Percentiles rank a stretch among this genome's conserved stretches.
Conservation (phyloP, 1,139 yeast genomes). For the Dujonia santamariae region DNA sequence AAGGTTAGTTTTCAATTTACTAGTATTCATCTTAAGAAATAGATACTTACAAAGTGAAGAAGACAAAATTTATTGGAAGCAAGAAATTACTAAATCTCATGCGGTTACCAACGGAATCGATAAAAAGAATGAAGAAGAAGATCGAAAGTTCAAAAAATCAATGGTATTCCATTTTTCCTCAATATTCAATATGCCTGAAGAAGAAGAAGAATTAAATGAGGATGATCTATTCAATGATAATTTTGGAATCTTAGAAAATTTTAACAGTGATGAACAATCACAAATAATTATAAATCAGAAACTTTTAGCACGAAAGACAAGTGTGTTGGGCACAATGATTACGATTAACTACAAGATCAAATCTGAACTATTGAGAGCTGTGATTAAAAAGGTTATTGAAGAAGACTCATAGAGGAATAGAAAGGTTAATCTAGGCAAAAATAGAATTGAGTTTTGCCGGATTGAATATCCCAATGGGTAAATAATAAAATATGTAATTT, state of each 20-base stretch:
- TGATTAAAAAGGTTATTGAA: background rate
- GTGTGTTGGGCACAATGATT: conserved; percentile 1
- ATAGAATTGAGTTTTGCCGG: too few species aligned
- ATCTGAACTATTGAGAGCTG: background rate
- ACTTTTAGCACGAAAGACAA: too few species aligned
- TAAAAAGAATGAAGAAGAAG: background rate
- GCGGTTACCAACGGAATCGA: background rate
- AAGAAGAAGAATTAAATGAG: conserved; percentile 4
- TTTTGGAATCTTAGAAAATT: conserved; percentile 1
- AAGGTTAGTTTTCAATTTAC: conserved; percentile 26
- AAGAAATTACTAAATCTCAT: background rate
- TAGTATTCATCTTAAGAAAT: conserved; percentile 19
- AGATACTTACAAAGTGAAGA: conserved; percentile 1
- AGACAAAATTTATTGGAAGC: conserved; percentile 3
- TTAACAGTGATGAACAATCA: background rate
- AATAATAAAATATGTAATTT: too few species aligned
- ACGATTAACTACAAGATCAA: background rate
- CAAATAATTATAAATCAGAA: too few species aligned
- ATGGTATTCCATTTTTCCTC: conserved; percentile 8
- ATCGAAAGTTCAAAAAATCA: background rate
- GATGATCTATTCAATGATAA: conserved; percentile 9
- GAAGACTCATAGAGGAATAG: too few species aligned
- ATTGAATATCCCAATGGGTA: too few species aligned
- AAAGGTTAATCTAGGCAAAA: too few species aligned
- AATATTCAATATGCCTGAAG: conserved; percentile 9